Evolutionary conservation across 345 rosid species (phyloP).

Genomic region (Linum lewisii): DNA sequence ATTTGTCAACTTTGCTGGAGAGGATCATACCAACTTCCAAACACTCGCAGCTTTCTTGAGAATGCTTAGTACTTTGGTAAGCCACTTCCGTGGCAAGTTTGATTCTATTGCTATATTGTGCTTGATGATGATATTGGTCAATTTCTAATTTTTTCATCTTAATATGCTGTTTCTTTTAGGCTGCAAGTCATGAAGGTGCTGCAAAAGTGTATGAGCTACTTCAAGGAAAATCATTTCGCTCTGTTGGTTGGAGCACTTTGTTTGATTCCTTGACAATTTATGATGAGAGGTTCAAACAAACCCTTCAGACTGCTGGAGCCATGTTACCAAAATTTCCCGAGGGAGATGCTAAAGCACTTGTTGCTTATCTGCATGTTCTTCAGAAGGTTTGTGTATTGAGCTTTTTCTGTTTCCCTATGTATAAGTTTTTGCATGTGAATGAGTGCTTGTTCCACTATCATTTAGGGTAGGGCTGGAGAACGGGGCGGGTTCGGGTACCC

Average conservation of each 20-base stretch:
- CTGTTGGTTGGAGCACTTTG: slow-evolving; percentile 88
- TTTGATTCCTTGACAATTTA: slow-evolving; percentile 80
- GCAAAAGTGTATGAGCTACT: slow-evolving; percentile 83
- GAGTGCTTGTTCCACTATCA: neutral
- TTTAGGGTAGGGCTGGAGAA: too few relatives aligned
- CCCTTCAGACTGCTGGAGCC: slow-evolving; percentile 79
- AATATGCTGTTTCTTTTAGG: slow-evolving; percentile 39
- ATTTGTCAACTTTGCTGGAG: slow-evolving; percentile 95
- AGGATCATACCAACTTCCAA: slow-evolving; percentile 89
- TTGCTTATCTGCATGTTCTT: slow-evolving; percentile 90
- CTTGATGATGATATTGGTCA: neutral
- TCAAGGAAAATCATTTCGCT: slow-evolving; percentile 75
- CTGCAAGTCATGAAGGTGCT: slow-evolving; percentile 90
- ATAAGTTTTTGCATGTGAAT: neutral
- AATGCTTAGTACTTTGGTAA: slow-evolving; percentile 92
- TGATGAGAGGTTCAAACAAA: slow-evolving; percentile 83
- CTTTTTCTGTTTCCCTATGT: neutral
- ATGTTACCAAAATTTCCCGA: slow-evolving; percentile 84
- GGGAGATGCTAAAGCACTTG: slow-evolving; percentile 95
- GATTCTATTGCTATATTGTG: neutral
- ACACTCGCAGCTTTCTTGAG: slow-evolving; percentile 92
- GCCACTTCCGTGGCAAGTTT: slow-evolving; percentile 5
- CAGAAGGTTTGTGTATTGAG: slow-evolving; percentile 43
- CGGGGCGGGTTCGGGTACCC: too few relatives aligned
- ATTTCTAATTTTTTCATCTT: slow-evolving; percentile 11